A percentile compares a stretch with the other conserved stretches of the same genome.
Evolutionary conservation across 441 rosid genomes (phyloP).

Genomic region (Euphorbia celastroides): DNA sequence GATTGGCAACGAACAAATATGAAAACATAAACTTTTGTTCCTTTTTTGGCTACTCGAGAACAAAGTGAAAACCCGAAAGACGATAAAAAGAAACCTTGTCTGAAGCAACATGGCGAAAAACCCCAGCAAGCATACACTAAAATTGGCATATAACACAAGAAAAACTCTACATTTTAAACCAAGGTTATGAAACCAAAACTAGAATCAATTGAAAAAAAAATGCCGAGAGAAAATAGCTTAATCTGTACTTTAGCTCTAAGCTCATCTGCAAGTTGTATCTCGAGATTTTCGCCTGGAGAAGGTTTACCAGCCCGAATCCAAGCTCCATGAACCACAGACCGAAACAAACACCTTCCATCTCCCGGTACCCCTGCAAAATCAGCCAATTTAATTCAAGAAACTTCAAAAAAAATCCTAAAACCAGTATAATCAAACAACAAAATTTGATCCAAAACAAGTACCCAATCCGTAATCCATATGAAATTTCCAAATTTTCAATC

Average conservation of each 20-base stretch:
- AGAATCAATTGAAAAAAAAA: neutral
- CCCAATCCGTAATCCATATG: slow-evolving; percentile 37
- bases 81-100: too few species aligned
- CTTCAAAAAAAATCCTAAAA: neutral
- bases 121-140: neutral
- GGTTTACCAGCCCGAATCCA: slow-evolving; percentile 50
- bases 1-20: neutral
- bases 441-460: slow-evolving; percentile 6
- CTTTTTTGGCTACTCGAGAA: neutral
- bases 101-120: neutral
- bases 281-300: slow-evolving; percentile 44
- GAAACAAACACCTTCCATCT: slow-evolving; percentile 73
- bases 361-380: slow-evolving; percentile 48
- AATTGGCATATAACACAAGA: neutral
- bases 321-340: slow-evolving; percentile 61
- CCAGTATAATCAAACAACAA: slow-evolving; percentile 4
- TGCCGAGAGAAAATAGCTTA: neutral
- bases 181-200: slow-evolving; percentile 2
- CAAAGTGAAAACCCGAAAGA: neutral
- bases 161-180: too few species aligned
- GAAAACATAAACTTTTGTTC: neutral
- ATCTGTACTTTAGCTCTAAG: slow-evolving; percentile 50
- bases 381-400: neutral
- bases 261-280: slow-evolving; percentile 62
- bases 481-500: slow-evolving; percentile 10